Percentiles rank a stretch among this genome's conserved stretches.
phyloP scores from a whole-genome alignment of 2,329 filamentous ascomycete genomes.

The Macroventuria anomochaeta region DNA sequence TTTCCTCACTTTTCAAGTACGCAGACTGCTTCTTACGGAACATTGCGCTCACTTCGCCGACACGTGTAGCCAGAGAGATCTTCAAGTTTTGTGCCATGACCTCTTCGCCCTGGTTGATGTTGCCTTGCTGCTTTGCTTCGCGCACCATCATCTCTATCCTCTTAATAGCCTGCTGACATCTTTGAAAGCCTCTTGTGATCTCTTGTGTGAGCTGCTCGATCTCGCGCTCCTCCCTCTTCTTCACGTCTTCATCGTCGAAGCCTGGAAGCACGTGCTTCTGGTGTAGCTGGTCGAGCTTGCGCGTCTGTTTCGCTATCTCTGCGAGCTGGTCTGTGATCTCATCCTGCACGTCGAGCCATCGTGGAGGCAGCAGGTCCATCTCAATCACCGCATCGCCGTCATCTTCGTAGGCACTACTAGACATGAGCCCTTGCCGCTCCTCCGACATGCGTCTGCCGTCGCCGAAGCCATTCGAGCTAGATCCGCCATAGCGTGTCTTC shows the following conservation, averaged over 20 bases:
- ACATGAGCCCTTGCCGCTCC: conserved; percentile 83
- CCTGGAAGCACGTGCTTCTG: conserved; percentile 96
- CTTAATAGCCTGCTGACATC: conserved; percentile 88
- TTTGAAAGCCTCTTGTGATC: conserved; percentile 87
- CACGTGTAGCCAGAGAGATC: conserved; percentile 82
- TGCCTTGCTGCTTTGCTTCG: conserved; percentile 75
- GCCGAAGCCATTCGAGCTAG: conserved; percentile 62
- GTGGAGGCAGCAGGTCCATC: conserved; percentile 94
- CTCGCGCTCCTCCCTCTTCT: conserved; percentile 82
- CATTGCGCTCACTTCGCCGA: conserved; percentile 88
- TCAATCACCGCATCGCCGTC: conserved; percentile 96
- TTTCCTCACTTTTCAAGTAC: conserved; percentile 82
- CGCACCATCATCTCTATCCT: conserved; percentile 85
- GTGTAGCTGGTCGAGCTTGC: conserved; percentile 87
- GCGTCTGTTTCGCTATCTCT: conserved; percentile 81
- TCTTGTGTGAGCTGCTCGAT: conserved; percentile 91
- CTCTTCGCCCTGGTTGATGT: conserved; percentile 82
- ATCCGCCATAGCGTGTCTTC: conserved; percentile 69
- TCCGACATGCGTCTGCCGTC: conserved; percentile 57
- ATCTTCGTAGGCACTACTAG: conserved; percentile 76
- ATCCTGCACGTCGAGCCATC: conserved; percentile 95
- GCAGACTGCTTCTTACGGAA: conserved; percentile 98
- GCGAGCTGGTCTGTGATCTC: conserved; percentile 85
- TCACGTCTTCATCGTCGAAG: conserved; percentile 93
- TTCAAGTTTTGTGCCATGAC: conserved; percentile 97